A percentile compares a stretch with the other conserved stretches of the same genome.
Conservation (phyloP, 2,329 filamentous ascomycete species). For the Talaromyces pinophilus region DNA sequence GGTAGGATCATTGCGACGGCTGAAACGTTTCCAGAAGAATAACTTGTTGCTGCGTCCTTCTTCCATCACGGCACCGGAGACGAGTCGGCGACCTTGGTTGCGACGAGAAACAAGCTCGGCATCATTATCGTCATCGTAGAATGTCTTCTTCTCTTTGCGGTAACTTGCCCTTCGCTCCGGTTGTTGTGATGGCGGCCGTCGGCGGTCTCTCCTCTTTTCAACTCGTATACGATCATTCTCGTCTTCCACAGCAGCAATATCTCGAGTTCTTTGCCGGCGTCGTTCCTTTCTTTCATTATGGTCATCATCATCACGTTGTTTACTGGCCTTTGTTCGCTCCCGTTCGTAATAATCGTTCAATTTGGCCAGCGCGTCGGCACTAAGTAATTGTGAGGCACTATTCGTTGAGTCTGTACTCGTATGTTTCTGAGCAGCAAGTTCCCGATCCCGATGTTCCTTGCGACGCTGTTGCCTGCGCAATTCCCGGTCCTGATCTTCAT, state of each 20-base stretch:
- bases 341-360: constrained; percentile 65
- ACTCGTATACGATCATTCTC: constrained; percentile 20
- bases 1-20: constrained; percentile 32
- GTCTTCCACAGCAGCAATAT: constrained; percentile 11
- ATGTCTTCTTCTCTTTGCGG: constrained; percentile 21
- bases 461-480: constrained; percentile 30
- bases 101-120: constrained; percentile 34
- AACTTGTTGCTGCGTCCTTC: constrained; percentile 59
- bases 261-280: constrained; percentile 22
- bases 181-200: constrained; percentile 10
- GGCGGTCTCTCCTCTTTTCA: constrained; percentile 20
- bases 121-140: constrained; percentile 23
- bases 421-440: constrained; percentile 29
- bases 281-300: constrained; percentile 27
- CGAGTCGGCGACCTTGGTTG: constrained; percentile 61
- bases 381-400: constrained; percentile 47
- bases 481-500: constrained; percentile 17
- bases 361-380: constrained; percentile 63
- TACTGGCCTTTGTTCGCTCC: constrained; percentile 46
- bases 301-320: constrained; percentile 28
- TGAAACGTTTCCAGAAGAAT: constrained; percentile 46
- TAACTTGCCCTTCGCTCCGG: neutral
- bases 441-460: constrained; percentile 23
- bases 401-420: constrained; percentile 46
- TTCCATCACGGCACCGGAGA: constrained; percentile 69